These are phyloP conservation scores for Cerrena zonata DNA, from an alignment of 1,284 basidiomycete genomes.

Conservation along the genomic window DNA sequence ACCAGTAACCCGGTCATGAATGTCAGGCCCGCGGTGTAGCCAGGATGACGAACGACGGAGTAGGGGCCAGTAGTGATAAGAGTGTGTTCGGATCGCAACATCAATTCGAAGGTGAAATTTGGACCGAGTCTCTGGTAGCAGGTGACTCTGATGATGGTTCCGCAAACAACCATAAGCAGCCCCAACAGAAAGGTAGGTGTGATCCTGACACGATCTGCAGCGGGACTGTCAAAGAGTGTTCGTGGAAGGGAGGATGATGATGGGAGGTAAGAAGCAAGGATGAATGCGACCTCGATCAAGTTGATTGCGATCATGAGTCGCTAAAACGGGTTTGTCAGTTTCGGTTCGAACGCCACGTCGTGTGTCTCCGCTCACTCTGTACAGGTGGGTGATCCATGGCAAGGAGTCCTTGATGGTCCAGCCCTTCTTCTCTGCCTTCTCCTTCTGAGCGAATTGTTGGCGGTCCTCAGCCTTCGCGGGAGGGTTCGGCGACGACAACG, in stretches of 20 bases:
- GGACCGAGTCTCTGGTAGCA: constrained; percentile 26
- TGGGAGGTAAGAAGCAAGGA: neutral
- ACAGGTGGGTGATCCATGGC: neutral
- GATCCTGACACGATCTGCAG: constrained; percentile 1
- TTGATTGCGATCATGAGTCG: neutral
- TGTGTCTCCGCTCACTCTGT: neutral
- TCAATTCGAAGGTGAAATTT: constrained; percentile 28
- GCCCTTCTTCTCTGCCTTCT: neutral
- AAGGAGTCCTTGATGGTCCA: neutral
- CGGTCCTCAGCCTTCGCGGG: neutral
- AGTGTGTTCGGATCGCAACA: constrained; percentile 21
- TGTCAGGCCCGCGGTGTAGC: constrained; percentile 18
- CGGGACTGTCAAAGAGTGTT: neutral
- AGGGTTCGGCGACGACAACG: neutral
- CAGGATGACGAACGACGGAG: constrained; percentile 26
- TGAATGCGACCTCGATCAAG: neutral
- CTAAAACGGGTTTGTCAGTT: neutral
- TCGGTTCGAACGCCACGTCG: neutral
- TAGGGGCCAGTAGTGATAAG: constrained; percentile 30
- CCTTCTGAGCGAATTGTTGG: neutral
- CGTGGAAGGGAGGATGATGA: neutral
- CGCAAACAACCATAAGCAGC: constrained; percentile 12
- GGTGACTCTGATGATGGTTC: constrained; percentile 22
- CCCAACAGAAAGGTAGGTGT: constrained; percentile 16
- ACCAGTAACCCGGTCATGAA: constrained; percentile 5